Conservation (phyloP, 2,329 filamentous ascomycete species). For the Parafenestella ontariensis region DNA sequence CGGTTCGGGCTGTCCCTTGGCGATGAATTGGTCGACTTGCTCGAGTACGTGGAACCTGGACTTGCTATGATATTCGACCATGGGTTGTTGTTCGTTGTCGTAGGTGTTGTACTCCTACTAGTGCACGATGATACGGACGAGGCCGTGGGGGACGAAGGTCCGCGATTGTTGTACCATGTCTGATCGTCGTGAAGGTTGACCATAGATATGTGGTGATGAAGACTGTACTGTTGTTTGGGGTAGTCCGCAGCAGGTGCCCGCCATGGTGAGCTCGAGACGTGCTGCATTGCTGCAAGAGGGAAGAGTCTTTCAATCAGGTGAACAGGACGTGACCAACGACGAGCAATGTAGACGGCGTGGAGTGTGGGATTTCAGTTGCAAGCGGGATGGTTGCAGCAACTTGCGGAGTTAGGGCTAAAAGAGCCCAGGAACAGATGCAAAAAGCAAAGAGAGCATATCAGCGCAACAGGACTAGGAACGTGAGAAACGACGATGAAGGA, state of each 20-base stretch:
- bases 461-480: slow-evolving; percentile 30
- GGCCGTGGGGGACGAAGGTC: slow-evolving; percentile 46
- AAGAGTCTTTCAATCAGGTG: slow-evolving; percentile 28
- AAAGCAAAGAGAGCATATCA: slow-evolving; percentile 41
- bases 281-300: slow-evolving; percentile 42
- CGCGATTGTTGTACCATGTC: slow-evolving; percentile 43
- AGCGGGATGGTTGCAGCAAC: slow-evolving; percentile 18
- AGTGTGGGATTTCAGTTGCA: slow-evolving; percentile 21
- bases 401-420: slow-evolving; percentile 12
- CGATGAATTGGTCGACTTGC: slow-evolving; percentile 40
- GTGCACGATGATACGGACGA: slow-evolving; percentile 50
- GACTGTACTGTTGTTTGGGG: slow-evolving; percentile 43
- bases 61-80: slow-evolving; percentile 46
- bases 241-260: slow-evolving; percentile 40
- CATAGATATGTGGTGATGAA: slow-evolving; percentile 50
- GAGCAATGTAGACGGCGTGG: slow-evolving; percentile 22
- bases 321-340: slow-evolving; percentile 31
- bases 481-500: slow-evolving; percentile 32
- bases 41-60: slow-evolving; percentile 38
- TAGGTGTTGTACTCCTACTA: slow-evolving; percentile 48
- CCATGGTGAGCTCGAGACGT: slow-evolving; percentile 45
- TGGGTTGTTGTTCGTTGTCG: slow-evolving; percentile 47
- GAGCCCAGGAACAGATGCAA: slow-evolving; percentile 29
- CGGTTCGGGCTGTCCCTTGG: slow-evolving; percentile 45
- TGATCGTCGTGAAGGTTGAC: slow-evolving; percentile 50